Evolutionary conservation across 805 yeast genomes (phyloP), one percentile per base, ranked within the genome.

Genomic region (Starmerella scarabaei): DNA sequence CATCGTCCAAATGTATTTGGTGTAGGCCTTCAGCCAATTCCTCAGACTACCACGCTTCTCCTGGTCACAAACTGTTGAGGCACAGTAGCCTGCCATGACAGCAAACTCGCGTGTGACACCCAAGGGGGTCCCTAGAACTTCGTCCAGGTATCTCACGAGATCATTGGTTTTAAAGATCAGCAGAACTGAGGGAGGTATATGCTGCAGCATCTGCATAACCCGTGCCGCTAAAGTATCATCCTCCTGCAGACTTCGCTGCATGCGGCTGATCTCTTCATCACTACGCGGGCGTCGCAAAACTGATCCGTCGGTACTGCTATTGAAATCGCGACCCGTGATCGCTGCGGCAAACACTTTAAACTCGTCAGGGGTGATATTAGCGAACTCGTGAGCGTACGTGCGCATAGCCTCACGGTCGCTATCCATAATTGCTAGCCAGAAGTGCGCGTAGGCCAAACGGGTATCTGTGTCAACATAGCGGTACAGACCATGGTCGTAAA

Each of bases 401-500:
- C 71, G 68, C 93, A 91, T 83, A 14, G 63, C 63, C 2, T 64
- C 69, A 11, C 69, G 68, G 55, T 86, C 74, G 30, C 71, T 71
- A 49, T 84, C 88, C 43, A 91, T 61, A 37, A 91, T 62, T 0
- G 95, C 83, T 16, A 91, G 63, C 99, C 99, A 91, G 56, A 91
- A 83, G 46, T 75, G 80, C 1, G 96, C 81, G 58, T 91, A 91
- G 44, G 80, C 78, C 16, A 84, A 65, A 46, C 93, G 73, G 72
- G 80, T 73, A 40, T 73, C 69, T 2, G 77, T 65, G 1, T 93
- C 80, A 11, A 93, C 84, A 43, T 78, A 73, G 44, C 99, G 68
- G 58, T 91, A 91, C 16, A 91, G 66, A 0, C 98, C 99, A 59
- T 91, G 98, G 61, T 91, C 99, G 57, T 84, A 93, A 16, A 91